Evolutionary conservation across 805 yeast species (phyloP), one percentile per base, ranked within the genome.

Genomic region (Kluyveromyces wickerhamii): DNA sequence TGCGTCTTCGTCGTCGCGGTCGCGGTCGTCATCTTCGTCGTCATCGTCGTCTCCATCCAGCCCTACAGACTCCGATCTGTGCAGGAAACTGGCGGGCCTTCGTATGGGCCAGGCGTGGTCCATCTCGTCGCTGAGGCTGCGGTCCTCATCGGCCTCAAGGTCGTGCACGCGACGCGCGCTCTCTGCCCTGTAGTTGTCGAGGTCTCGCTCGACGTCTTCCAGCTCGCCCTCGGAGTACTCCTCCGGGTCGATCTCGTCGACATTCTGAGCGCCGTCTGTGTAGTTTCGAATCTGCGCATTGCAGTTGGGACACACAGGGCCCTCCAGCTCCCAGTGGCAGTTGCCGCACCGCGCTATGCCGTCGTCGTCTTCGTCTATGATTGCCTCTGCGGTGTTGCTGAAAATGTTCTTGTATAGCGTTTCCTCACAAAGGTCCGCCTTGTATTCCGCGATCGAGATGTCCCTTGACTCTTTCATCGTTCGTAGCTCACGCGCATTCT

Each of bases 291-390:
- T 67, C 21, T 74, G 52, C 38, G 72, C 59, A 4, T 80, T 79
- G 54, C 92, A 82, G 47, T 81, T 80, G 5, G 73, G 65, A 48
- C 92, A 82, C n/a, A 57, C 63, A 3, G 67, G 59, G 0, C 83
- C 86, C 40, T 72, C 73, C 6, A 80, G 75, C 47, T 82, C 89
- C 89, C 89, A 82, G 48, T 77, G 86, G 52, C 92, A 82, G 37
- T 73, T 70, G 6, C 81, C 72, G 49, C 92, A 82, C 36, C 89
- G 58, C 0, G 81, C 73, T 7, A 81, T 83, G 2, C 87, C 87
- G 47, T 82, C 89, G 19, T 73, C 72, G 19, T 61, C 62, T 35
- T 43, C 45, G 47, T 79, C 87, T 1, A 77, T 61, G 3, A 75
- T 54, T 0, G 79, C 76, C 11, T 65, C 54, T 2, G 74, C 71